These are phyloP conservation scores for Aspergillus tamarii DNA, from an alignment of 2,329 filamentous ascomycete genomes.

Conservation along the genomic window DNA sequence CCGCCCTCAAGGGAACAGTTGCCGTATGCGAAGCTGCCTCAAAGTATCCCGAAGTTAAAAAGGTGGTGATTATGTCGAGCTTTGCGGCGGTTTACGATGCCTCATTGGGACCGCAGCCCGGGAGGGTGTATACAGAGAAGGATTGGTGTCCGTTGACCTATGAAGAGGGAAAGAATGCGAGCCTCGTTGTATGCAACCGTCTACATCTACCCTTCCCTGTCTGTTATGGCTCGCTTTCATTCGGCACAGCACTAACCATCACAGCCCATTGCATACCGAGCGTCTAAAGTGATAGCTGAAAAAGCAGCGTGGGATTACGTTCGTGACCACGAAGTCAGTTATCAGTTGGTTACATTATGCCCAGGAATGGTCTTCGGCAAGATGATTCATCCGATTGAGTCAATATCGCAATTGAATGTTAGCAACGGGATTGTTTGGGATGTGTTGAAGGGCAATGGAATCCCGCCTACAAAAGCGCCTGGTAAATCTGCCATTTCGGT, in stretches of 20 bases:
- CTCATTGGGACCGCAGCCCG: constrained; percentile 23
- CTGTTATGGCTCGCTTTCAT: background rate
- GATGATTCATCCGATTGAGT: constrained; percentile 27
- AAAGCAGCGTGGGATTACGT: constrained; percentile 31
- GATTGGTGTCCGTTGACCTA: constrained; percentile 29
- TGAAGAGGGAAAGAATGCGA: constrained; percentile 27
- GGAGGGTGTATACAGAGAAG: constrained; percentile 24
- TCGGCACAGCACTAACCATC: background rate
- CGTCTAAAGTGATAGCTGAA: constrained; percentile 30
- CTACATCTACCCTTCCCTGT: background rate
- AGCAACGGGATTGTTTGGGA: constrained; percentile 36
- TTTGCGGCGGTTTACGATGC: constrained; percentile 31
- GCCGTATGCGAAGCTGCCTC: constrained; percentile 30
- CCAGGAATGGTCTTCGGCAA: constrained; percentile 35
- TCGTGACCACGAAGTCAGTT: constrained; percentile 20
- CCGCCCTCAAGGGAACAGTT: constrained; percentile 31
- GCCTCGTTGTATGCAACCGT: constrained; percentile 19
- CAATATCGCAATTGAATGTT: constrained; percentile 28
- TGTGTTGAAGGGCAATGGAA: constrained; percentile 24
- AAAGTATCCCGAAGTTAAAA: constrained; percentile 18
- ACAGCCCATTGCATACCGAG: constrained; percentile 29
- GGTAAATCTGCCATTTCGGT: constrained; percentile 11
- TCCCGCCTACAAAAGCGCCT: constrained; percentile 30
- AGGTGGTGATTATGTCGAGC: constrained; percentile 32
- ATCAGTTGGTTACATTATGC: constrained; percentile 23